phyloP scores from a whole-genome alignment of 2,329 filamentous ascomycete species.

The Penicillium sp. region DNA sequence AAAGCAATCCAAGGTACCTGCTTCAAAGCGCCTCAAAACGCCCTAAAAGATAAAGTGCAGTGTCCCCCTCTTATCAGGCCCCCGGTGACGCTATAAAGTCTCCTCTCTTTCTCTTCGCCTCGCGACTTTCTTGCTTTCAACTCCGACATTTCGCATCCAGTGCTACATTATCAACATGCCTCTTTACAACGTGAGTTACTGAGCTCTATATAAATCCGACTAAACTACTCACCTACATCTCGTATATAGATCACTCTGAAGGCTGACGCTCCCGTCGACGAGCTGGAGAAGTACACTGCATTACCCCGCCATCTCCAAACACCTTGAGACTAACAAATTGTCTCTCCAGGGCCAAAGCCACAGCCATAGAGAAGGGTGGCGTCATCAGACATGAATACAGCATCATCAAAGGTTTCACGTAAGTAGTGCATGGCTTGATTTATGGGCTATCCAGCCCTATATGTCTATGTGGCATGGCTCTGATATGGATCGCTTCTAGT shows the following conservation, averaged over 20 bases:
- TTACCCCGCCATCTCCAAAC: neutral
- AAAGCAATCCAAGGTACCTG: slow-evolving; percentile 7
- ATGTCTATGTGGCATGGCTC: neutral
- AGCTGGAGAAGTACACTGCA: slow-evolving; percentile 65
- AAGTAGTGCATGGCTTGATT: slow-evolving; percentile 44
- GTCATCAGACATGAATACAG: slow-evolving; percentile 80
- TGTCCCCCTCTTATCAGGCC: neutral
- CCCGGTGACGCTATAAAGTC: neutral
- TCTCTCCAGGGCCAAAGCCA: slow-evolving; percentile 67
- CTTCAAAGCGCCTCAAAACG: slow-evolving; percentile 1
- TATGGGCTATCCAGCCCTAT: neutral
- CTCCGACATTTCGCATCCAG: neutral
- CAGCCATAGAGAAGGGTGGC: slow-evolving; percentile 72
- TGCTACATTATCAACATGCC: slow-evolving; percentile 31
- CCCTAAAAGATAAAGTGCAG: neutral
- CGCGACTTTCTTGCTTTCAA: neutral
- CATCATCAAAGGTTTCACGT: slow-evolving; percentile 93
- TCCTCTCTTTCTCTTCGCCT: neutral
- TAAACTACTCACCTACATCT: slow-evolving; percentile 2
- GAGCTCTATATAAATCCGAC: neutral
- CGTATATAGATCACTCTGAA: slow-evolving; percentile 72
- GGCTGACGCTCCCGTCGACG: slow-evolving; percentile 61
- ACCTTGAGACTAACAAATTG: slow-evolving; percentile 12
- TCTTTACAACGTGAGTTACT: slow-evolving; percentile 39
- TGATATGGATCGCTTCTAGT: slow-evolving; percentile 47